phyloP scores from a whole-genome alignment of 192 early-diverging fungal species.

The Coemansia sp. region DNA sequence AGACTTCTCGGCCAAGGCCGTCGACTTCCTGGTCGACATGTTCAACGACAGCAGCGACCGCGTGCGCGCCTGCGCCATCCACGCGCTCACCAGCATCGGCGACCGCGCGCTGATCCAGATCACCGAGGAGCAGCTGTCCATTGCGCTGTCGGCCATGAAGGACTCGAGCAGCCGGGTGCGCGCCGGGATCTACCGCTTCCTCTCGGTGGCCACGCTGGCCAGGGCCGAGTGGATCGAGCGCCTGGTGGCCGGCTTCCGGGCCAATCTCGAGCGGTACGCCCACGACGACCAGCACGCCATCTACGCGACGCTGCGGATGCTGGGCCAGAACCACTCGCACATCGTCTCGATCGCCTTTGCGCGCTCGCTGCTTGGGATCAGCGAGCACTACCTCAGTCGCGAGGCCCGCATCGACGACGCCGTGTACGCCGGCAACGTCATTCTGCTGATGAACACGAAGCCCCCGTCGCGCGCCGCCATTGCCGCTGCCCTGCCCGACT shows the following conservation, averaged over 20 bases:
- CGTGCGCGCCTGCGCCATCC: conserved; percentile 81
- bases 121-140: conserved; percentile 71
- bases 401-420: conserved; percentile 71
- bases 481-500: conserved; percentile 64
- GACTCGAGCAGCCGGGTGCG: conserved; percentile 71
- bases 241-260: conserved; percentile 61
- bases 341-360: conserved; percentile 49
- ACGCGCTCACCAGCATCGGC: conserved; percentile 73
- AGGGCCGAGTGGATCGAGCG: conserved; percentile 47
- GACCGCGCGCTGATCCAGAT: conserved; percentile 57
- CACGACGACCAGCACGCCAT: conserved; percentile 70
- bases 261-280: conserved; percentile 63
- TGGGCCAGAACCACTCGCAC: conserved; percentile 65
- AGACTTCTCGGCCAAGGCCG: conserved; percentile 70
- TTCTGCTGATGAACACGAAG: conserved; percentile 79
- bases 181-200: conserved; percentile 69
- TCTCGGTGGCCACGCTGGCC: conserved; percentile 59
- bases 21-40: conserved; percentile 92
- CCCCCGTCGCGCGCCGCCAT: conserved; percentile 55
- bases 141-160: conserved; percentile 73
- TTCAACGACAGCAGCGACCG: conserved; percentile 93
- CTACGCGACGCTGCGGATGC: conserved; percentile 62
- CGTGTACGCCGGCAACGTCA: conserved; percentile 69
- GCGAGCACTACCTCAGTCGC: conserved; percentile 66
- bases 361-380: conserved; percentile 62